These are phyloP conservation scores for Parathielavia hyrcaniae DNA, from an alignment of 495 filamentous ascomycete species.

Conservation along the genomic window DNA sequence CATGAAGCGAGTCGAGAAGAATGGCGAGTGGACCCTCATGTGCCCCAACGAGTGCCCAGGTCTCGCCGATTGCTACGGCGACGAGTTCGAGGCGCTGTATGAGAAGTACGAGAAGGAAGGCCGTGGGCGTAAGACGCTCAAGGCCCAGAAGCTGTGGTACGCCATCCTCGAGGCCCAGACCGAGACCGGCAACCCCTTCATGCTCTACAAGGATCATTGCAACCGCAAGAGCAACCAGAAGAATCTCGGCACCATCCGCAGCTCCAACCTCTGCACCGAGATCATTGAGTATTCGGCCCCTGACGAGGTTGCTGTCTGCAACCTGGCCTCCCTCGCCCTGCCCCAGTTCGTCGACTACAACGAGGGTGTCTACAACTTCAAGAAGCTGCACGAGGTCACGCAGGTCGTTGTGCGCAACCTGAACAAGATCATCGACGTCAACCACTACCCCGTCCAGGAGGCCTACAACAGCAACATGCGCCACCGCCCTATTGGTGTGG, in stretches of 20 bases:
- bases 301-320: slow-evolving; percentile 98
- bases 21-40: slow-evolving; percentile 94
- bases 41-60: slow-evolving; percentile 94
- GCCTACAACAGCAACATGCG: slow-evolving; percentile 93
- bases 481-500: slow-evolving; percentile 88
- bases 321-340: slow-evolving; percentile 88
- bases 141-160: slow-evolving; percentile 99
- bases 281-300: slow-evolving; percentile 96
- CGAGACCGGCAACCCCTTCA: slow-evolving; percentile 97
- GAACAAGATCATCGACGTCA: slow-evolving; percentile 96
- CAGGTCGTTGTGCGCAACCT: slow-evolving; percentile 86
- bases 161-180: slow-evolving; percentile 95
- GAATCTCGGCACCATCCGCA: slow-evolving; percentile 95
- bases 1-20: slow-evolving; percentile 98
- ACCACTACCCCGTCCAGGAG: slow-evolving; percentile 92
- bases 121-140: slow-evolving; percentile 79
- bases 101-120: slow-evolving; percentile 89
- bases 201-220: slow-evolving; percentile 98
- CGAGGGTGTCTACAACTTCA: slow-evolving; percentile 81
- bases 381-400: slow-evolving; percentile 87
- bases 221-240: slow-evolving; percentile 99
- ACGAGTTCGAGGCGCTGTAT: slow-evolving; percentile 93
- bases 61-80: slow-evolving; percentile 91
- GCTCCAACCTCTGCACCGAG: slow-evolving; percentile 97
- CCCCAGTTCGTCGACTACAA: slow-evolving; percentile 81